Conservation (phyloP, 1,284 basidiomycete species). For the Bondarzewia mesenterica region DNA sequence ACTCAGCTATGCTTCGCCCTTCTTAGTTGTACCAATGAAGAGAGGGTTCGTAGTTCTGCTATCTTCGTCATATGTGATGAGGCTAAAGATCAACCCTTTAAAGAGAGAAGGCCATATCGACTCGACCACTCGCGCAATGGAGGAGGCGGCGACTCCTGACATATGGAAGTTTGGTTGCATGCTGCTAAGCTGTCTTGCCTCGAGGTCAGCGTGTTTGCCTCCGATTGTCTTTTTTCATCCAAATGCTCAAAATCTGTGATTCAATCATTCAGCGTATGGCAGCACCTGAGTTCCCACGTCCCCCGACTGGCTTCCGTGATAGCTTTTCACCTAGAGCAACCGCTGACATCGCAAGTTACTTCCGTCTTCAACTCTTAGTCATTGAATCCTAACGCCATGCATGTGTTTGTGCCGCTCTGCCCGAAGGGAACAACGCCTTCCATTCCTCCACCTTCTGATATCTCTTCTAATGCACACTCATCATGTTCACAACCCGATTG, state of each 20-base stretch:
- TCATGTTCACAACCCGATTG: constrained; percentile 38
- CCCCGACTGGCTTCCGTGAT: constrained; percentile 42
- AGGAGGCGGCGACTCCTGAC: constrained; percentile 42
- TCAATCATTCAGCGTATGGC: constrained; percentile 39
- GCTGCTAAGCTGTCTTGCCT: constrained; percentile 38
- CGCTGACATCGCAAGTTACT: constrained; percentile 40
- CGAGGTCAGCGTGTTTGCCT: constrained; percentile 32
- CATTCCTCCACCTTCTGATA: constrained; percentile 36
- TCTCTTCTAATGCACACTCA: constrained; percentile 37
- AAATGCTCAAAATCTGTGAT: not conserved
- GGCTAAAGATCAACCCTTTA: not conserved
- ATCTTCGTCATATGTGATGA: constrained; percentile 4
- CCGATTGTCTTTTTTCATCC: not conserved
- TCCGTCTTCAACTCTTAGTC: constrained; percentile 4
- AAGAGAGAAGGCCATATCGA: constrained; percentile 46
- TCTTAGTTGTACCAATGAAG: constrained; percentile 50
- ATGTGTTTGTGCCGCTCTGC: too few species aligned
- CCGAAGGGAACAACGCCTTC: constrained; percentile 34
- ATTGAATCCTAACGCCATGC: too few species aligned
- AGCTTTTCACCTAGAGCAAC: constrained; percentile 53
- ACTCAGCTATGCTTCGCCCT: constrained; percentile 43
- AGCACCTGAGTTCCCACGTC: constrained; percentile 44
- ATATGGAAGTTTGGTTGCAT: constrained; percentile 48
- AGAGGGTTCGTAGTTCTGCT: constrained; percentile 28
- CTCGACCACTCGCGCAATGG: constrained; percentile 39